Evolutionary conservation across 148 eudicot species (phyloP).

Genomic region (Cornus controversa): DNA sequence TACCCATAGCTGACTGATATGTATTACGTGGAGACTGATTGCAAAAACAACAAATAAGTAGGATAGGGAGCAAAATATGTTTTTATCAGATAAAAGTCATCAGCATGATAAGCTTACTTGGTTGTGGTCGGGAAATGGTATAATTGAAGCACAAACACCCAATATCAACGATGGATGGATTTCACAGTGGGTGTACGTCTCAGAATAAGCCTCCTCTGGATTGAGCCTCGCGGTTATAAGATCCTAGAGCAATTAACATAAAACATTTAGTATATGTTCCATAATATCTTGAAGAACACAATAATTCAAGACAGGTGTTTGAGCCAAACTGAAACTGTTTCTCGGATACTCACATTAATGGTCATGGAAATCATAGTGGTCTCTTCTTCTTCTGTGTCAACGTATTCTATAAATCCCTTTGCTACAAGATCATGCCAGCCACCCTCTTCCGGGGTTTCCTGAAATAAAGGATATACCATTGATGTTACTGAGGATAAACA

Average conservation of each 20-base stretch:
- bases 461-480: slow-evolving; percentile 14
- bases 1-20: slow-evolving; percentile 99
- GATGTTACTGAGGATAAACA: background rate
- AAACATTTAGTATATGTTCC: background rate
- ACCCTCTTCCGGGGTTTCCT: slow-evolving; percentile 92
- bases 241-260: slow-evolving; percentile 50
- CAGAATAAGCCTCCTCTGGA: slow-evolving; percentile 90
- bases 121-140: slow-evolving; percentile 98
- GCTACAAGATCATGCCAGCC: slow-evolving; percentile 97
- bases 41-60: slow-evolving; percentile 23
- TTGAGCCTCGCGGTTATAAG: slow-evolving; percentile 75
- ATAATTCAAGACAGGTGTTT: background rate
- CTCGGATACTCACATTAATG: slow-evolving; percentile 63
- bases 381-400: slow-evolving; percentile 99
- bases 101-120: slow-evolving; percentile 48
- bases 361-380: slow-evolving; percentile 99
- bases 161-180: slow-evolving; percentile 94
- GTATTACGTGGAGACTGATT: slow-evolving; percentile 97
- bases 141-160: slow-evolving; percentile 99
- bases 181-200: slow-evolving; percentile 96
- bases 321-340: background rate
- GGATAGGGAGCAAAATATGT: background rate
- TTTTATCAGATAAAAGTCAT: background rate
- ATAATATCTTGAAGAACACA: background rate
- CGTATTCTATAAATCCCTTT: slow-evolving; percentile 87